Percentiles rank a stretch among this genome's conserved stretches.
Conservation (phyloP, 495 filamentous ascomycete genomes). For the Pyrenula aspistea region DNA sequence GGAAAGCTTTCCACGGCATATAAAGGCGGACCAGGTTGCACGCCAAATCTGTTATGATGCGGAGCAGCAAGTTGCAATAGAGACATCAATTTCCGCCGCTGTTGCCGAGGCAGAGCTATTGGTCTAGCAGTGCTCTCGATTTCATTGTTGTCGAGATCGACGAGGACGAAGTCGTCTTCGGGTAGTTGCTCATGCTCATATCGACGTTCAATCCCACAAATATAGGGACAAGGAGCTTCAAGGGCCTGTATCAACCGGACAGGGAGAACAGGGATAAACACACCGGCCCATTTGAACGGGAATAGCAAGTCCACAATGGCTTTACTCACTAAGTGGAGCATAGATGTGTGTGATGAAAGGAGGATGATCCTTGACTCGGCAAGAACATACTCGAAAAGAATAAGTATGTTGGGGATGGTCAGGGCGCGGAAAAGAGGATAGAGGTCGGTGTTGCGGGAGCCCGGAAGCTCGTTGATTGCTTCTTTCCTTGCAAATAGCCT, state of each 20-base stretch:
- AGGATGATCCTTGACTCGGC: constrained; percentile 93
- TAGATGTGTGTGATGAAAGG: constrained; percentile 86
- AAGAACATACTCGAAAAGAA: constrained; percentile 86
- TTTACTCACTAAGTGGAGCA: constrained; percentile 85
- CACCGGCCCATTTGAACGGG: constrained; percentile 81
- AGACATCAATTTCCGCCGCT: constrained; percentile 78
- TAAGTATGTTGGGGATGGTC: constrained; percentile 80
- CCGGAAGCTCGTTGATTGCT: constrained; percentile 85
- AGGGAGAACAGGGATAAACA: constrained; percentile 86
- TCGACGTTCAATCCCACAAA: constrained; percentile 85
- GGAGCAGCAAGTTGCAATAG: constrained; percentile 83
- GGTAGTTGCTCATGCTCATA: constrained; percentile 88
- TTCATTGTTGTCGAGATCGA: constrained; percentile 81
- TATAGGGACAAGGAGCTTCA: constrained; percentile 93
- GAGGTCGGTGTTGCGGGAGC: constrained; percentile 81
- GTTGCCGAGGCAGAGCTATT: constrained; percentile 68
- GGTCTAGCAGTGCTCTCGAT: constrained; percentile 73
- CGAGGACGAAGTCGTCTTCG: constrained; percentile 91
- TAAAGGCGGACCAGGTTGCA: constrained; percentile 76
- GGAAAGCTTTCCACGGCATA: constrained; percentile 91
- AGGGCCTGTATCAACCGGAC: constrained; percentile 78
- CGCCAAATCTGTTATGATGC: constrained; percentile 77
- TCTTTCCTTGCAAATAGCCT: constrained; percentile 88
- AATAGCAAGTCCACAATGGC: constrained; percentile 77
- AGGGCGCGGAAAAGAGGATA: constrained; percentile 86